Conservation (phyloP, 805 yeast species). For the Candida germanica region DNA sequence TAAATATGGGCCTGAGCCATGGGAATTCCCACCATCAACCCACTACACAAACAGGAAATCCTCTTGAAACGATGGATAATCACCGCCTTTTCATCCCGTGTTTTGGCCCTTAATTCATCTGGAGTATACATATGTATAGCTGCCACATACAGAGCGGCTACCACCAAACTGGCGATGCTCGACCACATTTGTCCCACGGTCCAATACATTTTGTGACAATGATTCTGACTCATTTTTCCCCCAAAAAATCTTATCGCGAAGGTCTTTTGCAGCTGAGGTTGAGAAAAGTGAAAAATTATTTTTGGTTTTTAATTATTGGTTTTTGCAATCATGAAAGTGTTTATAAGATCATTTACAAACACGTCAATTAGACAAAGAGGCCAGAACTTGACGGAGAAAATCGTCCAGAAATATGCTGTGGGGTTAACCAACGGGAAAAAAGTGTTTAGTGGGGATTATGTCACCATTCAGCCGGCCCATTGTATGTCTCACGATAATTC, state of each 20-base stretch:
- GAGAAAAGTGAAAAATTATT: slow-evolving; percentile 5
- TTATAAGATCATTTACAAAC: slow-evolving; percentile 19
- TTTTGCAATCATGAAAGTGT: slow-evolving; percentile 3
- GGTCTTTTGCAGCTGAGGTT: slow-evolving; percentile 1
- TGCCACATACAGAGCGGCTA: slow-evolving; percentile 47
- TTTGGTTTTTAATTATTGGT: too few relatives aligned
- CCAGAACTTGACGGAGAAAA: slow-evolving; percentile 93
- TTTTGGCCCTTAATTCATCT: slow-evolving; percentile 14
- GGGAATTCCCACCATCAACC: slow-evolving; percentile 30
- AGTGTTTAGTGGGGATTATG: slow-evolving; percentile 91
- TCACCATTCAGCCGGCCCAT: slow-evolving; percentile 90
- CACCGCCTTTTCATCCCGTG: slow-evolving; percentile 44
- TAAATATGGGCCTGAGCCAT: too few relatives aligned
- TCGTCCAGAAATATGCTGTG: slow-evolving; percentile 90
- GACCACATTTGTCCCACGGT: not conserved
- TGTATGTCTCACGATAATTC: slow-evolving; percentile 99
- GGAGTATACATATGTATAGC: slow-evolving; percentile 35
- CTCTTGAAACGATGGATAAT: slow-evolving; percentile 39
- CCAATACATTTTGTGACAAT: slow-evolving; percentile 11
- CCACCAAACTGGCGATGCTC: slow-evolving; percentile 19
- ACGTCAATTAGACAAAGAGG: slow-evolving; percentile 32
- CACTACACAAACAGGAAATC: slow-evolving; percentile 28
- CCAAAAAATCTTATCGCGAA: too few relatives aligned
- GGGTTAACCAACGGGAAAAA: slow-evolving; percentile 72
- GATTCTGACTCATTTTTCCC: slow-evolving; percentile 16